A percentile compares a stretch with the other conserved stretches of the same genome.
phyloP scores from a whole-genome alignment of 1,284 basidiomycete species.

The Cryptococcus sp. region DNA sequence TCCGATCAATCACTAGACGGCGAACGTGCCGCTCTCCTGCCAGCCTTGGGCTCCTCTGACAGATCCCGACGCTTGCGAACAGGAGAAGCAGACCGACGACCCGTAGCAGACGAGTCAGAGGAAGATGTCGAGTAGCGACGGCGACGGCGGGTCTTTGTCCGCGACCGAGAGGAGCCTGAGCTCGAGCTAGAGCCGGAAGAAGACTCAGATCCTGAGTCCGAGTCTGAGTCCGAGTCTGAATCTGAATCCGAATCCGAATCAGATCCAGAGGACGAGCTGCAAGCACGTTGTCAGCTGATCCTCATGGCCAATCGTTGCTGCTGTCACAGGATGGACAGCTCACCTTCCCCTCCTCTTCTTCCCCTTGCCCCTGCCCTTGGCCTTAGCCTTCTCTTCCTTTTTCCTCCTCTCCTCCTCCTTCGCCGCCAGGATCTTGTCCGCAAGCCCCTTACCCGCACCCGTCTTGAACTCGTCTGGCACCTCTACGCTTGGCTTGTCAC shows the following conservation, averaged over 20 bases:
- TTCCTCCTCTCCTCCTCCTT: conserved; percentile 42
- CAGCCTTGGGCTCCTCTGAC: conserved; percentile 1
- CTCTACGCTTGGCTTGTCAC: conserved; percentile 42
- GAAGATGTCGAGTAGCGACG: conserved; percentile 10
- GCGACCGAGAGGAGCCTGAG: conserved; percentile 14
- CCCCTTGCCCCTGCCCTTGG: conserved; percentile 5
- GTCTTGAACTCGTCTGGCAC: conserved; percentile 50
- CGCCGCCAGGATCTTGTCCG: conserved; percentile 47
- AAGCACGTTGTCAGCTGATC: neutral
- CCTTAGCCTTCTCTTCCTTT: conserved; percentile 15
- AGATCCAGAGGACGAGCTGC: conserved; percentile 1
- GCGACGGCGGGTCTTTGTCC: conserved; percentile 4
- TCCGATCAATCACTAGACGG: neutral
- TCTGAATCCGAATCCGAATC: conserved; percentile 31
- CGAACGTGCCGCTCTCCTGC: neutral
- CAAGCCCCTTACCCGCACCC: conserved; percentile 32
- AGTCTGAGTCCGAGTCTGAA: conserved; percentile 23
- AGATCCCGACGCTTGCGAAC: conserved; percentile 2
- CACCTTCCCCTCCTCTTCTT: conserved; percentile 12
- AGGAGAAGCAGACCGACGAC: conserved; percentile 14
- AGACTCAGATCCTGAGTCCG: conserved; percentile 25
- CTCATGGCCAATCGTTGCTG: no score
- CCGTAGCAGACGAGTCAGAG: conserved; percentile 1
- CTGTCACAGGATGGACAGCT: no score
- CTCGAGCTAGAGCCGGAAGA: conserved; percentile 17